Conservation (phyloP, 148 eudicot genomes). For the Vaccinium darrowii region DNA sequence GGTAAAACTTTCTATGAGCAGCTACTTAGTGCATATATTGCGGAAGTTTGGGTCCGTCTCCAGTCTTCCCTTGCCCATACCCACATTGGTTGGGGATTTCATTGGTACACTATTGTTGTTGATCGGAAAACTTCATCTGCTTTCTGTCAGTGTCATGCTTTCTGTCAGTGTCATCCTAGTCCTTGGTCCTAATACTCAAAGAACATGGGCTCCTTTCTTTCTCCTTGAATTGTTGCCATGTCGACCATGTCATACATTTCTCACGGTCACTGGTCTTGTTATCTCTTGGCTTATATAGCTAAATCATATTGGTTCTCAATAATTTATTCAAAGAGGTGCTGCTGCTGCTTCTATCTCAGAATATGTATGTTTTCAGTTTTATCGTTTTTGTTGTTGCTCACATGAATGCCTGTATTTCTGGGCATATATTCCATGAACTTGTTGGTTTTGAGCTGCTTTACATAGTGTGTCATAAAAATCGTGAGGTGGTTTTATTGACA, state of each 20-base stretch:
- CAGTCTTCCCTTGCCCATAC: background rate
- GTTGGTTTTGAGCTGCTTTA: constrained; percentile 5
- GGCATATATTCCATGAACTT: background rate
- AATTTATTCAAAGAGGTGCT: background rate
- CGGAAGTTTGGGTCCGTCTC: background rate
- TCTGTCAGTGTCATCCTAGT: too few species aligned
- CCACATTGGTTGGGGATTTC: background rate
- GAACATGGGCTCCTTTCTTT: background rate
- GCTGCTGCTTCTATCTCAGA: background rate
- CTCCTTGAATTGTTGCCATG: background rate
- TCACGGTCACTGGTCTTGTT: background rate
- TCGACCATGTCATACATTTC: background rate
- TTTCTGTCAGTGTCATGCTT: constrained; percentile 9
- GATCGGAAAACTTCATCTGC: background rate
- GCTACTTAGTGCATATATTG: background rate
- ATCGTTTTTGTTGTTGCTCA: background rate
- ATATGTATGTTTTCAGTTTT: background rate
- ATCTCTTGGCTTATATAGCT: background rate
- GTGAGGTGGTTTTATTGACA: background rate
- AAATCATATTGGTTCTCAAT: background rate
- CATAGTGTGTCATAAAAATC: background rate
- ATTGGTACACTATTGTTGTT: background rate
- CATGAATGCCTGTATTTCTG: background rate
- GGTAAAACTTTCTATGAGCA: background rate
- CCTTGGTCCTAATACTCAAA: background rate